Conservation (phyloP, 2,329 filamentous ascomycete species). For the Diaporthe vexans region DNA sequence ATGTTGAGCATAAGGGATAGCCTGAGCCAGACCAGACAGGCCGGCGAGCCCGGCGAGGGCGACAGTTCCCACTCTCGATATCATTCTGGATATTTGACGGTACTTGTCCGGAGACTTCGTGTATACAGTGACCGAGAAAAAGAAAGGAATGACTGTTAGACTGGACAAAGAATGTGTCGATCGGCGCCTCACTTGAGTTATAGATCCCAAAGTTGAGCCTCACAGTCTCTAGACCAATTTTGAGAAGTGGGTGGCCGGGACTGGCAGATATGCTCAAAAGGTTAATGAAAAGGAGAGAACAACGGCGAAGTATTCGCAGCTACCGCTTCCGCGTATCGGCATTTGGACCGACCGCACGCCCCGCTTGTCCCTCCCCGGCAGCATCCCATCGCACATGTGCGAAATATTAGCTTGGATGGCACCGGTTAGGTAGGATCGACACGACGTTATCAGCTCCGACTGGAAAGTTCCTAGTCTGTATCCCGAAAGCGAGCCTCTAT, state of each 20-base stretch:
- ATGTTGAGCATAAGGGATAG: background rate
- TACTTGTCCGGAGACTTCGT: background rate
- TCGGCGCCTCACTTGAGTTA: background rate
- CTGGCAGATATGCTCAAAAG: background rate
- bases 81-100: background rate
- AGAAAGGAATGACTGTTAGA: background rate
- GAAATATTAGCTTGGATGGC: conserved; percentile 21
- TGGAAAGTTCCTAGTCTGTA: background rate
- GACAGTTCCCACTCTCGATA: background rate
- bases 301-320: background rate
- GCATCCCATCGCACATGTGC: conserved; percentile 22
- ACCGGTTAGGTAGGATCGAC: conserved; percentile 2
- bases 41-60: conserved; percentile 8
- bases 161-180: background rate
- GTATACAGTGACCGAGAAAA: background rate
- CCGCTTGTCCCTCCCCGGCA: conserved; percentile 11
- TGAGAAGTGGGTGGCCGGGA: background rate
- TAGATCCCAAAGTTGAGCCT: conserved; percentile 16
- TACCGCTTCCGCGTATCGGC: background rate
- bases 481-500: background rate
- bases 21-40: conserved; percentile 7
- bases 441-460: background rate
- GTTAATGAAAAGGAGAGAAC: background rate
- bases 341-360: conserved; percentile 5
- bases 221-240: background rate